Conservation (phyloP, 2,329 filamentous ascomycete genomes). For the Stachybotrys elegans region DNA sequence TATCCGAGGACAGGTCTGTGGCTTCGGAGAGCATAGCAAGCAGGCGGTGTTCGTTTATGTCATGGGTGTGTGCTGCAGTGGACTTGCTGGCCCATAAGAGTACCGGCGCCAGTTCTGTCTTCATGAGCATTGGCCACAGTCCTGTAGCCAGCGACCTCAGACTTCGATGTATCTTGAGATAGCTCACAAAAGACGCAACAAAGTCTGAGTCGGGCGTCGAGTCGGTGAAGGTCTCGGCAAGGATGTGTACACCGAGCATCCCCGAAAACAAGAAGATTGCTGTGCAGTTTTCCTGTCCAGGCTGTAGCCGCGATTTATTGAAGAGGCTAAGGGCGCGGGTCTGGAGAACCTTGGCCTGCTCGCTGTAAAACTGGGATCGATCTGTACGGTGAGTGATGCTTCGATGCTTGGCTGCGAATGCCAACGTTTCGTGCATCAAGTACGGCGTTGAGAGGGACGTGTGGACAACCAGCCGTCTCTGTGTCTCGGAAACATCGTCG, state of each 20-base stretch:
- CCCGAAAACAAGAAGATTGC: not conserved
- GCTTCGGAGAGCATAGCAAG: not conserved
- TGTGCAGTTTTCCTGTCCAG: not conserved
- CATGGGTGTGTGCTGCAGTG: not conserved
- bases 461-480: not conserved
- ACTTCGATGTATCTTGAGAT: not conserved
- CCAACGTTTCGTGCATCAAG: not conserved
- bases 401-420: not conserved
- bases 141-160: not conserved
- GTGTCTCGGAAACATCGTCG: not conserved
- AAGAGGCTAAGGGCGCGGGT: not conserved
- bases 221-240: not conserved
- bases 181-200: not conserved
- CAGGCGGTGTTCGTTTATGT: not conserved
- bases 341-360: not conserved
- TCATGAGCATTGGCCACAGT: not conserved
- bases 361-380: not conserved
- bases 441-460: not conserved
- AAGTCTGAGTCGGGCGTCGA: not conserved
- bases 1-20: not conserved
- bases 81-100: not conserved
- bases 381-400: not conserved
- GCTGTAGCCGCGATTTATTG: not conserved
- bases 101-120: not conserved
- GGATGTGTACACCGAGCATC: not conserved